These are phyloP conservation scores for Arxiozyma telluris DNA, from an alignment of 1,139 yeast species.

Conservation along the genomic window DNA sequence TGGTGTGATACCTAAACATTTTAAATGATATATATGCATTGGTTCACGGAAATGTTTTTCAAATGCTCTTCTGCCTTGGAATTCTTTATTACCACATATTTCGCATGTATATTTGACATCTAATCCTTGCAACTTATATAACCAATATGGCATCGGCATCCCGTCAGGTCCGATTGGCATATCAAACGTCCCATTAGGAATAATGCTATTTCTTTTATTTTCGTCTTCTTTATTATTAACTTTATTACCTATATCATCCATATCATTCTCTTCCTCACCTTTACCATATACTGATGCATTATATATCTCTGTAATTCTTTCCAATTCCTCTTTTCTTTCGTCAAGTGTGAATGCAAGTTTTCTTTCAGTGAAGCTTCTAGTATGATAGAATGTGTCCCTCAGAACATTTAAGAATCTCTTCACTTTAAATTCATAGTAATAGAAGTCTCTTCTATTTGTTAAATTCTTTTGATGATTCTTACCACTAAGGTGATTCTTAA, in stretches of 20 bases:
- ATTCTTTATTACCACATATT: constrained; percentile 69
- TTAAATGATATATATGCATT: constrained; percentile 66
- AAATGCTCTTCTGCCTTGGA: constrained; percentile 66
- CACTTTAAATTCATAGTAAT: constrained; percentile 22
- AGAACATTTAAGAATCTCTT: constrained; percentile 16
- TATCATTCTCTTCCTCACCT: constrained; percentile 20
- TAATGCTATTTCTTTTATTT: constrained; percentile 9
- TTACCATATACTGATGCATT: constrained; percentile 23
- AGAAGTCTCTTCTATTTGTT: constrained; percentile 10
- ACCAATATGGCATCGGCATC: constrained; percentile 86
- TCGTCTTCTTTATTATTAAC: constrained; percentile 13
- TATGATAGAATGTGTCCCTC: constrained; percentile 29
- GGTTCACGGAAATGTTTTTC: constrained; percentile 64
- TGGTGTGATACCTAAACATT: constrained; percentile 62
- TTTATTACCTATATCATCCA: constrained; percentile 9
- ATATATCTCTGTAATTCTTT: constrained; percentile 40
- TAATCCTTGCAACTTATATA: constrained; percentile 81
- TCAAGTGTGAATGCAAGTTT: constrained; percentile 49
- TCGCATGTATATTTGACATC: constrained; percentile 72
- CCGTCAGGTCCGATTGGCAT: constrained; percentile 86
- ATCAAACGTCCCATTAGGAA: constrained; percentile 40
- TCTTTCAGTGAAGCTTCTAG: constrained; percentile 59
- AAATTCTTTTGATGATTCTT: constrained; percentile 62
- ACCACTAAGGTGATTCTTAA: constrained; percentile 59
- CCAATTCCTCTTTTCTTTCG: constrained; percentile 43